Evolutionary conservation across 495 filamentous ascomycete species (phyloP), one percentile per base, ranked within the genome.

Genomic region (Penicillium robsamsonii): DNA sequence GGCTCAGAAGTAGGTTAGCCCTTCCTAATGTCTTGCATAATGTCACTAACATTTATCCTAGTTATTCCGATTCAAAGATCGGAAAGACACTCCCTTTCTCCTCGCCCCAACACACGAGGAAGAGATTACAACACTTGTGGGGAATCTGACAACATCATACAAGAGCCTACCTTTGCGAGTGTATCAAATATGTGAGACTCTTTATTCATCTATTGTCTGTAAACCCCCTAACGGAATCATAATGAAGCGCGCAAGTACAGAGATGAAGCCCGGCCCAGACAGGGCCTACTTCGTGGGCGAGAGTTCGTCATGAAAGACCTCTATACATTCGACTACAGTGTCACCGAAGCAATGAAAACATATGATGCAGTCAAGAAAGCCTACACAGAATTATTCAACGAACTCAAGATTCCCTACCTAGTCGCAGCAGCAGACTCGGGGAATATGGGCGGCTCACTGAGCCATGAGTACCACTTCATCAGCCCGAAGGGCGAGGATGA

Each of bases 221-320:
- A n/a, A 17, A 5, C 1, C 24, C 46, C 17, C 64, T 63, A 44
- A 66, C 38, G 7, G 0, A 47, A 55, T n/a, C 47, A 9, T 4
- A n/a, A 47, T n/a, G 13, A 31, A 90, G 87, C 90, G 6, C 83
- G 93, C 41, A 98, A 98, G 73, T 98, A 96, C 64, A 84, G 94
- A 46, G 93, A 98, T 75, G 94, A 98, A 65, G 80, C 84, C 38
- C 81, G 94, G 24, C 94, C 95, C 7, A 79, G 94, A 35, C 88
- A 96, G 60, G 95, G 94, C 12, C 78, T 97, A 2, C 79, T 98
- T 11, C 85, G 94, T n/a, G 88, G 90, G 0, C 85, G 89, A 57
- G 94, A 98, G 62, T 98, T 98, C 62, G 71, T 91, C 52, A 98
- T 98, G 94, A 98, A 98, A 72, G 94, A 98, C 70, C 82, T 98